A percentile compares a stretch with the other conserved stretches of the same genome.
Conservation (phyloP, 1,284 basidiomycete genomes). For the Puccinia triticina region DNA sequence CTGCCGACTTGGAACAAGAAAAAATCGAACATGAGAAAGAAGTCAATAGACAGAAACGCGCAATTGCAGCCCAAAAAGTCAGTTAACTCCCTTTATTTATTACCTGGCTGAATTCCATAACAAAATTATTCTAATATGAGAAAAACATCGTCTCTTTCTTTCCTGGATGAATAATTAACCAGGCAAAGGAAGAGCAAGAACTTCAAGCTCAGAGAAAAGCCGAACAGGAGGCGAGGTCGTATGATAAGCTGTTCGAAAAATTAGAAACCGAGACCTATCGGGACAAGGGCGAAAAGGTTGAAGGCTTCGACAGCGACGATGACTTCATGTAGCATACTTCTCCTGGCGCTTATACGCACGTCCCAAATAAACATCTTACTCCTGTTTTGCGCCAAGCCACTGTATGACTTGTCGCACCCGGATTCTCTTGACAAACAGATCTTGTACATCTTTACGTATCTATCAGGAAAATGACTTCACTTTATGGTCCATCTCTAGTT, state of each 20-base stretch:
- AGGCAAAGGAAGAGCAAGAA: slow-evolving; percentile 41
- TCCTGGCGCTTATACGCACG: background rate
- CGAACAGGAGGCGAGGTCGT: slow-evolving; percentile 44
- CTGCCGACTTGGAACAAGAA: slow-evolving; percentile 35
- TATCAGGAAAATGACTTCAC: background rate
- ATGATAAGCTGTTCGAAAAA: slow-evolving; percentile 31
- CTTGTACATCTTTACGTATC: background rate
- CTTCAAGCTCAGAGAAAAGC: slow-evolving; percentile 40
- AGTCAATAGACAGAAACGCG: slow-evolving; percentile 34
- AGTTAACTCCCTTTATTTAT: background rate
- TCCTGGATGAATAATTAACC: background rate
- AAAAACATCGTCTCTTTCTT: background rate
- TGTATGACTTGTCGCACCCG: background rate
- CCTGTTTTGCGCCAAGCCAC: background rate
- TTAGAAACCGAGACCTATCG: slow-evolving; percentile 26
- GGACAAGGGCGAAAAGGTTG: slow-evolving; percentile 50
- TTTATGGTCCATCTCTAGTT: background rate
- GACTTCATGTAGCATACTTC: slow-evolving; percentile 46
- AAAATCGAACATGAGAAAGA: slow-evolving; percentile 42
- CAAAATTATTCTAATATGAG: background rate
- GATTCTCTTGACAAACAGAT: background rate
- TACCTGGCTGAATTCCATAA: background rate
- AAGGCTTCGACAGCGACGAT: slow-evolving; percentile 51
- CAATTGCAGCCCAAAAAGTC: slow-evolving; percentile 41
- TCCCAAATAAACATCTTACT: background rate